phyloP scores from a whole-genome alignment of 164 flowering plant species.

The Tetracentron sinense region DNA sequence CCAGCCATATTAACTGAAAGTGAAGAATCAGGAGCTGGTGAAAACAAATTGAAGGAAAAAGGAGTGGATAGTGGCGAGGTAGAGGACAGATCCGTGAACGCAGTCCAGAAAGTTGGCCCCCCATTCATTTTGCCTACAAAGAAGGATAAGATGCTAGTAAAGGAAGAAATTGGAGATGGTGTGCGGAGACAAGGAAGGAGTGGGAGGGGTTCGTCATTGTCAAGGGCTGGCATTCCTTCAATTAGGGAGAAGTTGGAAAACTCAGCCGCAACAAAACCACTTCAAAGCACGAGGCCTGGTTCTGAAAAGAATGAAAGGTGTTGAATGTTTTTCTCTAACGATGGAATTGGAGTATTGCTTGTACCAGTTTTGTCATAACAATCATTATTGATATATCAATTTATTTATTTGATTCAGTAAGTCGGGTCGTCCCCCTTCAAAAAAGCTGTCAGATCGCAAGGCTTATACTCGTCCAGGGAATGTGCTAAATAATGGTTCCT shows the following conservation, averaged over 20 bases:
- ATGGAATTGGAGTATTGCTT: background rate
- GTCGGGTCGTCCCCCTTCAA: conserved; percentile 71
- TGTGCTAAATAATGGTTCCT: conserved; percentile 35
- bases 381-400: background rate
- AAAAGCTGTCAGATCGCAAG: conserved; percentile 65
- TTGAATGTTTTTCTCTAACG: background rate
- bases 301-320: conserved; percentile 82
- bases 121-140: conserved; percentile 32
- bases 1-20: conserved; percentile 79
- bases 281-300: conserved; percentile 39
- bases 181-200: conserved; percentile 76
- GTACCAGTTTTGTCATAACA: background rate
- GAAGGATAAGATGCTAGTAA: conserved; percentile 48
- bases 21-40: conserved; percentile 81
- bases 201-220: conserved; percentile 56
- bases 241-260: conserved; percentile 54
- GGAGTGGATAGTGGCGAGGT: conserved; percentile 29
- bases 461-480: conserved; percentile 47
- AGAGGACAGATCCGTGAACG: conserved; percentile 38
- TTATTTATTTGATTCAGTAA: conserved; percentile 41
- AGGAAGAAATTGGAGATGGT: conserved; percentile 66
- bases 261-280: conserved; percentile 46
- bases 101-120: conserved; percentile 35
- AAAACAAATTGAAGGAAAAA: conserved; percentile 50
- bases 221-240: conserved; percentile 46